Evolutionary conservation across 176 grass and related monocot species (phyloP), one percentile per base, ranked within the genome.

Genomic region (Oryza australiensis): DNA sequence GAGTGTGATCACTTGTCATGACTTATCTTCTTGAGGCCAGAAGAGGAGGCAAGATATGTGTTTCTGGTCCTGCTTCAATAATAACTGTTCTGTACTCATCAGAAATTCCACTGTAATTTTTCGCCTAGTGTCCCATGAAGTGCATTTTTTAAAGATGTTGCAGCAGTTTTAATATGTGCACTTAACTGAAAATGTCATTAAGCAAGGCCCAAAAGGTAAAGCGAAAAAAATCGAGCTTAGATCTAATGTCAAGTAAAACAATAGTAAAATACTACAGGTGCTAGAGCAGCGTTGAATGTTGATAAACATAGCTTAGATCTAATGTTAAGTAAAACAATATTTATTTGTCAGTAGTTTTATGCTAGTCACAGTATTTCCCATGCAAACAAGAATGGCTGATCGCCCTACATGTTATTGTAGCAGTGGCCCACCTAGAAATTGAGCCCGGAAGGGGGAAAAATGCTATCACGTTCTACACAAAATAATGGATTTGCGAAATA

Each of bases 71-170:
- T 43, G 5, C 12, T 73, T 22, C 5, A 66, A 9, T 46, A 77
- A 72, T 70, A 48, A 16, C 20, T 72, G 62, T 51, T 43, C 40
- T 29, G 4, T 78, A 33, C 57, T 33, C 59, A 18, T 26, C 12
- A 55, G 20, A 64, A 72, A 30, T 49, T 93, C 69, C 63, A 85
- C 42, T 6, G 79, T 77, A 22, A 90, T 87, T 62, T 78, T 66
- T 80, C 87, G 18, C 68, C 90, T 89, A 57, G 71, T 78, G 71
- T 78, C 73, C 86, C 48, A 59, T 51, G 87, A n/a, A 71, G 76
- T 33, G 78, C 38, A 18, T 86, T 86, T 76, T 45, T 76, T 66
- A 66, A 20, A 73, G 68, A 74, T 79, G 82, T 24, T 68, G 70
- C 29, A 74, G 64, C 20, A 7, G n/a, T 91, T 53, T 62, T 63